A percentile compares a stretch with the other conserved stretches of the same genome.
Conservation (phyloP, 2,329 filamentous ascomycete species). For the Metarhizium humberi region DNA sequence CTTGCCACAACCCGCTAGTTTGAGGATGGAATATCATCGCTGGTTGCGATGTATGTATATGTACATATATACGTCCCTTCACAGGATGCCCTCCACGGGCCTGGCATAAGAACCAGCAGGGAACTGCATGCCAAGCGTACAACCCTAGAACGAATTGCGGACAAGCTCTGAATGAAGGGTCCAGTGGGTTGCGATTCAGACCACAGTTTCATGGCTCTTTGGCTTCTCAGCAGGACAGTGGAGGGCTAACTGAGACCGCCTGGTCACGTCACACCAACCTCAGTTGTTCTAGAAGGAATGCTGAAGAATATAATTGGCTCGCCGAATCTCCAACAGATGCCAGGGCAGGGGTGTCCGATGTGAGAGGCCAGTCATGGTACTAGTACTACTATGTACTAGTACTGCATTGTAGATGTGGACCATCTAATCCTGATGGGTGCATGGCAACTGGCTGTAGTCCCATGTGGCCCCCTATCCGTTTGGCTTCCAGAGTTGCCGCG, state of each 20-base stretch:
- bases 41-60: too few species aligned
- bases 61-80: too few species aligned
- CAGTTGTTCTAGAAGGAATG: neutral
- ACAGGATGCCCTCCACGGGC: too few species aligned
- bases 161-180: neutral
- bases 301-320: neutral
- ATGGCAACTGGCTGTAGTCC: too few species aligned
- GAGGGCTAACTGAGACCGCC: neutral
- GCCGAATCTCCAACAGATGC: neutral
- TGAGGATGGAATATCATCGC: too few species aligned
- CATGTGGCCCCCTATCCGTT: too few species aligned
- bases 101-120: too few species aligned
- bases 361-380: neutral
- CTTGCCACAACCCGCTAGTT: neutral
- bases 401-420: neutral
- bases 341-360: neutral
- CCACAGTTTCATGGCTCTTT: neutral
- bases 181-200: neutral
- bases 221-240: neutral
- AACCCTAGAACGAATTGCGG: neutral
- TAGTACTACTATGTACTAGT: neutral
- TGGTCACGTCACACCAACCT: neutral
- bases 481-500: too few species aligned
- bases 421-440: too few species aligned
- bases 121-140: too few species aligned